Percentiles rank a stretch among this genome's conserved stretches.
These are phyloP conservation scores for Tetrahymena malaccensis DNA, from an alignment of 73 alveolate genomes.

Conservation along the genomic window DNA sequence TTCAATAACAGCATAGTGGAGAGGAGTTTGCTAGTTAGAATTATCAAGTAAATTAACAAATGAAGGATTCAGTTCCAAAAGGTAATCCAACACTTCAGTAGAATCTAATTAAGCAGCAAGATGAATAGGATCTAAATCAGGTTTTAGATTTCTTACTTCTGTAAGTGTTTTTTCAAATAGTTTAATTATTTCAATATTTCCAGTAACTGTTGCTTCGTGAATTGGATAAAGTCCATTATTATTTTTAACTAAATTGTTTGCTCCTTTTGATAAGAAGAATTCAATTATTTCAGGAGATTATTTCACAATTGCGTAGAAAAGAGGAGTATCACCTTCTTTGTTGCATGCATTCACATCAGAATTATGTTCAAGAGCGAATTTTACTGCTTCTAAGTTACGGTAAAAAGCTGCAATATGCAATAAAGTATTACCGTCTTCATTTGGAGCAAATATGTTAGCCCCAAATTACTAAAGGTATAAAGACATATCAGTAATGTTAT, in stretches of 20 bases:
- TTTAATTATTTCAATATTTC: neutral
- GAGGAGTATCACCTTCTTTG: conserved; percentile 51
- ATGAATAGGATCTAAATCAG: neutral
- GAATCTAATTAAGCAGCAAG: neutral
- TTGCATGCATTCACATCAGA: conserved; percentile 46
- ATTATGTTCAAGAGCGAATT: conserved; percentile 41
- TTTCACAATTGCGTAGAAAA: conserved; percentile 40
- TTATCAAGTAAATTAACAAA: neutral
- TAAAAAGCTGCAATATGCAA: conserved; percentile 51
- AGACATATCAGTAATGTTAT: neutral
- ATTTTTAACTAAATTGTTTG: neutral
- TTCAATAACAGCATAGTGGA: neutral
- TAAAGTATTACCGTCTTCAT: conserved; percentile 37
- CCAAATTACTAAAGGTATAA: neutral
- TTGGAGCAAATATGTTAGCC: neutral
- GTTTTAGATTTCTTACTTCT: neutral
- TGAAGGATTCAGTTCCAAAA: neutral
- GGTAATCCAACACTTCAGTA: neutral
- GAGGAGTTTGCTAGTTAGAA: neutral
- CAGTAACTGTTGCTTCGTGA: neutral
- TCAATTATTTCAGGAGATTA: conserved; percentile 15
- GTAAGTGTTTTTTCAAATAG: neutral
- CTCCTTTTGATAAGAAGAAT: conserved; percentile 21
- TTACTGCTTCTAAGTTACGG: conserved; percentile 36
- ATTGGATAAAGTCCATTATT: neutral